Base-by-base conservation (phyloP, 2,329 filamentous ascomycete species). In the Dactylellina parvicollis region DNA sequence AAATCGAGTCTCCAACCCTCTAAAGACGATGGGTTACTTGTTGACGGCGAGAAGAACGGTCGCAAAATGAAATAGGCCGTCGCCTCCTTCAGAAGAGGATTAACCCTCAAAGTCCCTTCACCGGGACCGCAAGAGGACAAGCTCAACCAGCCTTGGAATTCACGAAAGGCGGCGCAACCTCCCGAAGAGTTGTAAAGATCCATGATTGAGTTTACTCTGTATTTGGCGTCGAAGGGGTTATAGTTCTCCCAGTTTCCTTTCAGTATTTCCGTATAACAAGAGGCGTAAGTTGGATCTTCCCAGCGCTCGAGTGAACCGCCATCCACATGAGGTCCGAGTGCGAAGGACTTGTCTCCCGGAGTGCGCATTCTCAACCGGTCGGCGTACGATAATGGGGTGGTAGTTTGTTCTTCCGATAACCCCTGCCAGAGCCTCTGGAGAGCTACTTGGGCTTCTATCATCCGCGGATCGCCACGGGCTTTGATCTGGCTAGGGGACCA, bases 71-170 rank as follows among this genome's bases (percentile, higher is more conserved):
- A 86, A 78, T 97, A 97, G 0, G 90, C 88, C 0, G 90, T 95
- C 0, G 91, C 87, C 60, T 91, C 86, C 75, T 86, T 85, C 47
- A 95, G 81, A 57, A 96, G 83, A 0, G 93, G 93, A 77, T 93
- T 93, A 1, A 96, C 90, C 44, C 91, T 84, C 57, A 97, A 81
- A 0, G 92, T 95, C 0, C 93, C 93, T 81, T 96, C 89, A 3
- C 85, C 84, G 0, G 91, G 90, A 0, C 85, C 87, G 0, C 88
- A 89, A n/a, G 83, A 82, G 67, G 89, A 92, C 85, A 97, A 89
- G 71, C 86, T 87, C 57, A 97, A 81, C 93, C 93, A 97, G 16
- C 92, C 93, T 81, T 97, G 93, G 80, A 91, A 94, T 85, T 92
- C 90, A 38, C 94, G 86, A 81, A 96, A 92, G 83, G 92, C 92